Conservation (phyloP, 441 rosid genomes). For the Pelargonium australe region DNA sequence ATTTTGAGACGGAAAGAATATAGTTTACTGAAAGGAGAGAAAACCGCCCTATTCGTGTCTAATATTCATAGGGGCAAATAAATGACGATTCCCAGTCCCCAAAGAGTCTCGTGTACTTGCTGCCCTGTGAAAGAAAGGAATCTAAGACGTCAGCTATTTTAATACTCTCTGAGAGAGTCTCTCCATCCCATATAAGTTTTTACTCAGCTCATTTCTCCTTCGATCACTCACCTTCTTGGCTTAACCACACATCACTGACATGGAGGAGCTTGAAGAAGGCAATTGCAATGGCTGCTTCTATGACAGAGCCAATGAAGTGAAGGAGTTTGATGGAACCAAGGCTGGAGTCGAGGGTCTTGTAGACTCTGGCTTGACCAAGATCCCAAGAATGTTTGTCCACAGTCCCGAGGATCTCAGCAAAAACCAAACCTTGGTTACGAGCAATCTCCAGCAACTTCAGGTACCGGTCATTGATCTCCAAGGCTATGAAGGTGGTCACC, state of each 20-base stretch:
- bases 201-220: too few species aligned
- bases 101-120: too few species aligned
- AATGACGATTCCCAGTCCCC: too few species aligned
- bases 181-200: too few species aligned
- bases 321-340: slow-evolving; percentile 39
- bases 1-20: too few species aligned
- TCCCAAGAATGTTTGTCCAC: slow-evolving; percentile 40
- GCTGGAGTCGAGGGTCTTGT: slow-evolving; percentile 45
- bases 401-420: slow-evolving; percentile 22
- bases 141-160: too few species aligned
- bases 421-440: not conserved
- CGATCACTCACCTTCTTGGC: too few species aligned
- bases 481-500: slow-evolving; percentile 21
- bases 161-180: too few species aligned
- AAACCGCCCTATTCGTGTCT: too few species aligned
- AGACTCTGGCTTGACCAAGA: slow-evolving; percentile 33
- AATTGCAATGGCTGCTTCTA: slow-evolving; percentile 18
- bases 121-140: too few species aligned
- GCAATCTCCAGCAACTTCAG: slow-evolving; percentile 6
- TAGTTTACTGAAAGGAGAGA: too few species aligned
- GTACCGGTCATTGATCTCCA: slow-evolving; percentile 48
- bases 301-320: slow-evolving; percentile 33
- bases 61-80: too few species aligned
- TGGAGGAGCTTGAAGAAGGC: not conserved
- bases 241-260: not conserved